Evolutionary conservation across 164 flowering plant species (phyloP), one percentile per base, ranked within the genome.

Genomic region (Umbilicus rupestris): DNA sequence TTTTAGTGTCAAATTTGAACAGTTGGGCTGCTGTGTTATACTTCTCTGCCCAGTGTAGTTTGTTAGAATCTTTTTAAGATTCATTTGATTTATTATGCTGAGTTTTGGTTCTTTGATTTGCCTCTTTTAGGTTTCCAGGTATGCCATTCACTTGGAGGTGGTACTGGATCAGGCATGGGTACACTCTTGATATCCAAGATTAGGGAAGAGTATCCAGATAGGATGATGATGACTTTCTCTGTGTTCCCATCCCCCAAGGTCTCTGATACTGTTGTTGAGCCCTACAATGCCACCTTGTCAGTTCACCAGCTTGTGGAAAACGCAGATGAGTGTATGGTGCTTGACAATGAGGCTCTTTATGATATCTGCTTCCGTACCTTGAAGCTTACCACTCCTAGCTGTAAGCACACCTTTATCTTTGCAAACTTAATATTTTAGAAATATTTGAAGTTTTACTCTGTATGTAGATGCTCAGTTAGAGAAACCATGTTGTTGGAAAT

Each of bases 311-410:
- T 60, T 28, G 64, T 60, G 0, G 64, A 60, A 28, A 60, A 60
- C 31, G 64, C 64, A n/a, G 64, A 60, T 30, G 64, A 60, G 64
- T 60, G 64, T 60, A 30, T 60, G 64, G 64, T 60, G 37, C 39
- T 60, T 31, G 64, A 60, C n/a, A 60, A 60, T 14, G 64, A 60
- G 20, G 64, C 64, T 60, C 64, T 60, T 30, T 60, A 60, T 60
- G 64, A 60, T 28, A 60, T 60, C 20, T 60, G 64, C 64, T 60
- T 60, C 39, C 37, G 64, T 5, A 60, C 64, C 14, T 28, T 60
- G 41, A 60, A 60, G 64, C 64, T 60, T n/a, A 60, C 39, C 22
- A 60, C 64, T 31, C 64, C 64, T 7, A 30, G 64, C 64, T 60
- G 63, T 58, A 58, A 58, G 63, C n/a, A 45, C 0, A 12, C 30